phyloP scores from a whole-genome alignment of 164 flowering plant species.

The Buxus sempervirens region DNA sequence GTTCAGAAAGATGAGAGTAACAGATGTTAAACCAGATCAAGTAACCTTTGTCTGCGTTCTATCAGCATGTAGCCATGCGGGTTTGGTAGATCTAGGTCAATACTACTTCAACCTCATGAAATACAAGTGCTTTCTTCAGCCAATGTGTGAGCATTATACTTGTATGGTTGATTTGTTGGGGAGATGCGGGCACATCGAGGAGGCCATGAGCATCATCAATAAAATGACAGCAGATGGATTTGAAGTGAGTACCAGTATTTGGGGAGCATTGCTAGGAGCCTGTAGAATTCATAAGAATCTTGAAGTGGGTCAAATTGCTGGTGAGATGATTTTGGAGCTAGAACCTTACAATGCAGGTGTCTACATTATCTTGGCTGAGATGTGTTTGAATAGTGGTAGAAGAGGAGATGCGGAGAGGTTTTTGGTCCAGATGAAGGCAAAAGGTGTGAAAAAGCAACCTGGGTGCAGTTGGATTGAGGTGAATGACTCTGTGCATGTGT shows the following conservation, averaged over 20 bases:
- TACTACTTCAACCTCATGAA: conserved; percentile 50
- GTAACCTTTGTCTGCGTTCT: conserved; percentile 61
- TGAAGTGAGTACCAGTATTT: conserved; percentile 45
- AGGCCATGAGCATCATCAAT: conserved; percentile 40
- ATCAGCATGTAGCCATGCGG: conserved; percentile 62
- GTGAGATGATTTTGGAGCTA: conserved; percentile 40
- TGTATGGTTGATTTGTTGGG: conserved; percentile 64
- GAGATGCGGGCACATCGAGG: conserved; percentile 49
- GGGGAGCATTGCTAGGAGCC: conserved; percentile 74
- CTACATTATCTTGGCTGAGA: conserved; percentile 59
- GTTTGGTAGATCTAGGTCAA: conserved; percentile 49
- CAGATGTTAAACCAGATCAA: conserved; percentile 39
- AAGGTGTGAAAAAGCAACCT: conserved; percentile 62
- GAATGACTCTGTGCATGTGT: conserved; percentile 38
- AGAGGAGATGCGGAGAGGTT: conserved; percentile 42
- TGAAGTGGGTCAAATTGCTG: conserved; percentile 50
- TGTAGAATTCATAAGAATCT: conserved; percentile 54
- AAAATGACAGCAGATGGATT: conserved; percentile 42
- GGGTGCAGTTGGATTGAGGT: conserved; percentile 78
- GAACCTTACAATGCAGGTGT: conserved; percentile 56
- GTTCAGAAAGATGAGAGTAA: conserved; percentile 46
- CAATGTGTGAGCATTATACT: conserved; percentile 56
- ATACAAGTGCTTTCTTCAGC: conserved; percentile 40
- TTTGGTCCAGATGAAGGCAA: conserved; percentile 47
- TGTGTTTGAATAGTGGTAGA: conserved; percentile 38